Evolutionary conservation across 805 yeast species (phyloP).

Genomic region (Yamadazyma sp.): DNA sequence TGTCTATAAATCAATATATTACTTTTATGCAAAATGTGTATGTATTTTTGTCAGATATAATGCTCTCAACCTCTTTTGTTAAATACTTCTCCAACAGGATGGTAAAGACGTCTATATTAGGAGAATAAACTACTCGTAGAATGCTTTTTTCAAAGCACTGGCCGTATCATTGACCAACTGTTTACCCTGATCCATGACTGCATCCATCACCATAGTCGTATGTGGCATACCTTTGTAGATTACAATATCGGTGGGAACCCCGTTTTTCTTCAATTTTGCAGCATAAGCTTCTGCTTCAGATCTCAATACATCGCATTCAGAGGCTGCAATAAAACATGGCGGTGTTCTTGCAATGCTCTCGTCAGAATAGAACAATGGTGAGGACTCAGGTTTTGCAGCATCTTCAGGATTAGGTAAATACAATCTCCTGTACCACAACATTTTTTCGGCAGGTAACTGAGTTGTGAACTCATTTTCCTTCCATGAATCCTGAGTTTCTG

Average conservation of each 20-base stretch:
- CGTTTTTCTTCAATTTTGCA: constrained; percentile 36
- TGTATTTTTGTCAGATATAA: not conserved
- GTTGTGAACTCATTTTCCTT: constrained; percentile 38
- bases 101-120: too few species aligned
- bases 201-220: constrained; percentile 51
- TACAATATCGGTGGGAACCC: constrained; percentile 31
- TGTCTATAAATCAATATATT: not conserved
- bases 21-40: not conserved
- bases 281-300: constrained; percentile 46
- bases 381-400: constrained; percentile 33
- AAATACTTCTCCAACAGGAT: too few species aligned
- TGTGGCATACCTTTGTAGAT: constrained; percentile 47
- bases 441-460: constrained; percentile 45
- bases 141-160: constrained; percentile 28
- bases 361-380: constrained; percentile 42
- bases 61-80: too few species aligned
- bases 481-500: constrained; percentile 37
- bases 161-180: constrained; percentile 32
- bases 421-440: constrained; percentile 45
- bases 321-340: constrained; percentile 42
- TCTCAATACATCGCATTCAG: constrained; percentile 45
- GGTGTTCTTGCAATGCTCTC: constrained; percentile 40
- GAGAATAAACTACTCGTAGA: constrained; percentile 17
- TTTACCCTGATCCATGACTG: constrained; percentile 32
- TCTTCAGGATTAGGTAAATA: constrained; percentile 36